phyloP scores from a whole-genome alignment of 2,329 filamentous ascomycete genomes.

The Domatiomyces globalis region DNA sequence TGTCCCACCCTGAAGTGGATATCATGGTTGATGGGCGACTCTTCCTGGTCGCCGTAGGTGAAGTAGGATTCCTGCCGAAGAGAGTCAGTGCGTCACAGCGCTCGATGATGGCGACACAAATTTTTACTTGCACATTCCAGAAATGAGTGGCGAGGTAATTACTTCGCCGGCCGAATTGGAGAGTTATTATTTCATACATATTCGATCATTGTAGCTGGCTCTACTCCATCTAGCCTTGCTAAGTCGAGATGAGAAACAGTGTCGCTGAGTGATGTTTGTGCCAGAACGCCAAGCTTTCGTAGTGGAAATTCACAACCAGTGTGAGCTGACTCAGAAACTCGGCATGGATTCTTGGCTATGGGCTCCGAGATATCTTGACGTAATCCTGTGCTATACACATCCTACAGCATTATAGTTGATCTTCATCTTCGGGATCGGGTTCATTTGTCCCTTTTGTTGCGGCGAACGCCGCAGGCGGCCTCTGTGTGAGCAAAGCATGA shows the following conservation, averaged over 20 bases:
- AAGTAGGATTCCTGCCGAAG: slow-evolving; percentile 77
- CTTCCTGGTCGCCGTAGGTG: slow-evolving; percentile 58
- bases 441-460: not conserved
- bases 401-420: slow-evolving; percentile 3
- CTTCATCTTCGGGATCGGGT: slow-evolving; percentile 7
- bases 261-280: not conserved
- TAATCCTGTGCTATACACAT: too few relatives aligned
- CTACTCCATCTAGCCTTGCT: not conserved
- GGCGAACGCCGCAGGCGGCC: not conserved
- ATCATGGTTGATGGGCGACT: slow-evolving; percentile 61
- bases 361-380: too few relatives aligned
- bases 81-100: slow-evolving; percentile 1
- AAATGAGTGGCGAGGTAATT: slow-evolving; percentile 94
- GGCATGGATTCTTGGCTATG: too few relatives aligned
- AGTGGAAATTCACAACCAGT: too few relatives aligned
- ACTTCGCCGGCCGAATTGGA: slow-evolving; percentile 83
- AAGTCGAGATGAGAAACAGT: not conserved
- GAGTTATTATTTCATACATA: slow-evolving; percentile 91
- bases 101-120: not conserved
- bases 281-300: not conserved
- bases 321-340: too few relatives aligned
- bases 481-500: not conserved
- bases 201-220: not conserved
- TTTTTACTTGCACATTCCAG: slow-evolving; percentile 74
- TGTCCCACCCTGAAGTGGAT: slow-evolving; percentile 77